Evolutionary conservation across 1,284 basidiomycete species (phyloP).

Genomic region (Marasmius oreades): DNA sequence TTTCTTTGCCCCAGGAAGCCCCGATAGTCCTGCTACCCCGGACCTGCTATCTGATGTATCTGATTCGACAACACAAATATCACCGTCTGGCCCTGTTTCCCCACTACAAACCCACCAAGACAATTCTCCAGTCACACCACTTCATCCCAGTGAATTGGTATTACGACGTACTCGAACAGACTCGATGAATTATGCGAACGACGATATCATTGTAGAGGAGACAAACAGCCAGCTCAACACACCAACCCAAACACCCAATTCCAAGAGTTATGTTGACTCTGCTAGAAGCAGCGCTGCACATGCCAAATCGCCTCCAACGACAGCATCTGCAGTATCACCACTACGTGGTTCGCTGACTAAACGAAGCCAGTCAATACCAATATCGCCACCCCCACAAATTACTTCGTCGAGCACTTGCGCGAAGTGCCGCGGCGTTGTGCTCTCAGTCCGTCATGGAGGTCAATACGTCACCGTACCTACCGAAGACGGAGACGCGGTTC

Average conservation of each 20-base stretch:
- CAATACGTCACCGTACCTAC: conserved; percentile 68
- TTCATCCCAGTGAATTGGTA: conserved; percentile 16
- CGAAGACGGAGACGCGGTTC: conserved; percentile 43
- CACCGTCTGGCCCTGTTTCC: conserved; percentile 43
- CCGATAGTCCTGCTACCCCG: conserved; percentile 40
- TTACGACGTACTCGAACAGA: conserved; percentile 23
- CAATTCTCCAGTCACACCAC: conserved; percentile 23
- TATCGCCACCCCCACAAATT: conserved; percentile 19
- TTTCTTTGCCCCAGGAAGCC: conserved; percentile 10
- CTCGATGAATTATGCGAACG: conserved; percentile 20
- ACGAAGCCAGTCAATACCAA: not conserved
- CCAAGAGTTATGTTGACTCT: conserved; percentile 1
- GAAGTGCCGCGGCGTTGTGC: conserved; percentile 55
- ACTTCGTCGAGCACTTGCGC: conserved; percentile 38
- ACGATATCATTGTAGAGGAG: conserved; percentile 29
- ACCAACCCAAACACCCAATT: conserved; percentile 19
- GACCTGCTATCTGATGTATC: conserved; percentile 61
- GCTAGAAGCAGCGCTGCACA: not conserved
- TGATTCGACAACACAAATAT: conserved; percentile 54
- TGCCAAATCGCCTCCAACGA: not conserved
- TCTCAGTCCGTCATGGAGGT: conserved; percentile 49
- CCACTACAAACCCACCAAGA: conserved; percentile 35
- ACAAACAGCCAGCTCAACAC: conserved; percentile 29
- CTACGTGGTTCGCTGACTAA: not conserved
- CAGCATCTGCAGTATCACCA: conserved; percentile 3